These are phyloP conservation scores for Aeminium ludgeri DNA, from an alignment of 495 filamentous ascomycete species.

Conservation along the genomic window DNA sequence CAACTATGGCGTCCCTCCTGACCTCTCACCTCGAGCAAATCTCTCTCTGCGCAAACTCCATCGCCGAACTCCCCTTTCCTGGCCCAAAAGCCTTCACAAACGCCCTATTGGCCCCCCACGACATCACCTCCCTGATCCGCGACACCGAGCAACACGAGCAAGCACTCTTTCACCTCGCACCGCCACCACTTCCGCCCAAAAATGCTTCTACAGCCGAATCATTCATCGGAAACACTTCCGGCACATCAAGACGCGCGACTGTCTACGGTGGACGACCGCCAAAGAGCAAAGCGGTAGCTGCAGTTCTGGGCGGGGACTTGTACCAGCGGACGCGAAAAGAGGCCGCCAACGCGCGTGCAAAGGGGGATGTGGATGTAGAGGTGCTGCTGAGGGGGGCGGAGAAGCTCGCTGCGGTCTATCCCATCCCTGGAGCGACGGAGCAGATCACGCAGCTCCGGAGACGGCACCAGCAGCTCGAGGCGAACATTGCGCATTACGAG, in stretches of 20 bases:
- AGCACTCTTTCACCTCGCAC: slow-evolving; percentile 72
- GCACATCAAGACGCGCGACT: slow-evolving; percentile 7
- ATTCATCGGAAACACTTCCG: slow-evolving; percentile 27
- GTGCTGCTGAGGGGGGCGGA: slow-evolving; percentile 74
- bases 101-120: slow-evolving; percentile 66
- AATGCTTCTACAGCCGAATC: slow-evolving; percentile 1
- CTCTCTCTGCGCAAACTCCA: slow-evolving; percentile 59
- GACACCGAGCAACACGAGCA: slow-evolving; percentile 93
- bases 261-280: slow-evolving; percentile 38
- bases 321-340: slow-evolving; percentile 60
- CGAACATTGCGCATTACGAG: slow-evolving; percentile 66
- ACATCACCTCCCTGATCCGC: slow-evolving; percentile 86
- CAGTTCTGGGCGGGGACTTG: slow-evolving; percentile 73
- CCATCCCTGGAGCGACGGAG: slow-evolving; percentile 66
- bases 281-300: slow-evolving; percentile 72
- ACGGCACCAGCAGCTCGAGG: slow-evolving; percentile 53
- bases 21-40: slow-evolving; percentile 85
- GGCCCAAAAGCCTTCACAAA: slow-evolving; percentile 92
- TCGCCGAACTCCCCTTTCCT: slow-evolving; percentile 74
- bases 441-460: slow-evolving; percentile 54
- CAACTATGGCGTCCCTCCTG: slow-evolving; percentile 51
- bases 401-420: slow-evolving; percentile 76
- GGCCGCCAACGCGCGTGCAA: slow-evolving; percentile 27
- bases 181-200: slow-evolving; percentile 40
- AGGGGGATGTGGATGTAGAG: slow-evolving; percentile 70